Base-by-base conservation (phyloP, 2,329 filamentous ascomycete genomes). In the Claviceps arundinis region DNA sequence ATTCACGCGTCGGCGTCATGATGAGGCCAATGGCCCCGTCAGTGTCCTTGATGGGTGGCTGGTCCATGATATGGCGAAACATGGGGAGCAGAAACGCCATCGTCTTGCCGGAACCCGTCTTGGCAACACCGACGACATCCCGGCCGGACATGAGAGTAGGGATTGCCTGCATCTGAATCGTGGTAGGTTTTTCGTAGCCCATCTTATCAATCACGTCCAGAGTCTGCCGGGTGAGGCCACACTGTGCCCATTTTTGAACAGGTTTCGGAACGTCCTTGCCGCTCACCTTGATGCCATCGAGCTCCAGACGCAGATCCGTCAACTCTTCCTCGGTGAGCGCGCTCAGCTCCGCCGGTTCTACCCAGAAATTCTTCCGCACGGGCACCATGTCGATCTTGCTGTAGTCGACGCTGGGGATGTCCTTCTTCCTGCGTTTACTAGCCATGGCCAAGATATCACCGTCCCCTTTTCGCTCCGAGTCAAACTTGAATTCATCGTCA, bases 21-120 rank as follows among this genome's bases (percentile, higher is more conserved):
- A 98, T 87, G 50, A 98, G 69, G 11, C 84, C 84, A 50, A 98
- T 81, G 0, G 93, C 89, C 0, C 93, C 93, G 64, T 98, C 93
- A 56, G 85, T 82, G 44, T 86, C 82, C 60, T 86, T 87, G 17
- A 96, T 72, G 0, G 86, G 82, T 48, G 82, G 76, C 65, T 98
- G 93, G 62, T 97, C 93, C 68, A 91, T 93, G 70, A 97, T 95
- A 65, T 98, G 93, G 52, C 93, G 82, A 66, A 98, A 96, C 89
- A 97, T 96, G 40, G 93, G 93, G 45, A 98, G 78, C 34, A 95
- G 71, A 65, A 97, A 98, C 5, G 93, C 93, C 61, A 97, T 82
- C 0, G 93, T 98, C 72, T 98, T 98, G 65, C 93, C 93, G 26
- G 93, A 97, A 5, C 93, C 93, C 26, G 93, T 98, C 72, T 97